Conservation (phyloP, 129 eudicot genomes). For the Gnaphalium uliginosum region DNA sequence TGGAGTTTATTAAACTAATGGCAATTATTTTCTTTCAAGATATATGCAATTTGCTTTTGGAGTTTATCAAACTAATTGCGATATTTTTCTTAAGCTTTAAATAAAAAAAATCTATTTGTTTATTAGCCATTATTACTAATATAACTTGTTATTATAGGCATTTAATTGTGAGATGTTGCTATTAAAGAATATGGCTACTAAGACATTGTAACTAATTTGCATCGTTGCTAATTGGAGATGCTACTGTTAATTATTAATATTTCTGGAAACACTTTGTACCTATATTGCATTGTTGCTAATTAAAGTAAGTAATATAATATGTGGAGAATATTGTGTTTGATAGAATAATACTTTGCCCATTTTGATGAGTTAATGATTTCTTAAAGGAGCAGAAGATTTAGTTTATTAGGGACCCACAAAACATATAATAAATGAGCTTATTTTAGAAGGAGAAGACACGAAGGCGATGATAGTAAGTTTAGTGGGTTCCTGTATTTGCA, state of each 20-base stretch:
- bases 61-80: too few relatives aligned
- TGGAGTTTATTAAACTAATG: background rate
- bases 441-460: constrained; percentile 7
- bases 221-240: constrained; percentile 1
- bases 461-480: constrained; percentile 24
- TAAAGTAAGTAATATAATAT: constrained; percentile 21
- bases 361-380: constrained; percentile 18
- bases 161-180: background rate
- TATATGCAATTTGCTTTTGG: too few relatives aligned
- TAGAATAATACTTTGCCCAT: constrained; percentile 40
- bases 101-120: constrained; percentile 8
- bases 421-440: constrained; percentile 11
- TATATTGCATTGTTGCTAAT: constrained; percentile 16
- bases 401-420: constrained; percentile 27
- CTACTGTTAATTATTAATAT: background rate
- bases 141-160: background rate
- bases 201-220: background rate
- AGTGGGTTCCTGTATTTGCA: constrained; percentile 28
- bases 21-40: background rate
- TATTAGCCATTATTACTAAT: background rate
- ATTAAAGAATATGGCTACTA: constrained; percentile 3
- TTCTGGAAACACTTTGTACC: background rate
- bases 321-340: constrained; percentile 20
- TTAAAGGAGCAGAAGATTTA: constrained; percentile 17
- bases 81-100: background rate